Percentiles rank a stretch among this genome's conserved stretches.
These are phyloP conservation scores for Parasitella parasitica DNA, from an alignment of 371 early-diverging fungal species.

Conservation along the genomic window DNA sequence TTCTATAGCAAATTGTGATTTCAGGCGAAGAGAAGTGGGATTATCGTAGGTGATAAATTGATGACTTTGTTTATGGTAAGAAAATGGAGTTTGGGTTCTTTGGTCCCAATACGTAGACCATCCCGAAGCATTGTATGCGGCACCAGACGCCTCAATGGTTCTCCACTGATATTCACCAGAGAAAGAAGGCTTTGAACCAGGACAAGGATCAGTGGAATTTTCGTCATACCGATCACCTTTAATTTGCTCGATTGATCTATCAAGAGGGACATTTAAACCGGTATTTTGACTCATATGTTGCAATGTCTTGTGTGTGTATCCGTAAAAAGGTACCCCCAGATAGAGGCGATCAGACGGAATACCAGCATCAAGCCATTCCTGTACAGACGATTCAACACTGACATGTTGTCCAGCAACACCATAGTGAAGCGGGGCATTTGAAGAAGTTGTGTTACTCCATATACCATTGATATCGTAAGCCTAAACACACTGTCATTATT, in stretches of 20 bases:
- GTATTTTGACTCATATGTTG: not conserved
- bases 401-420: slow-evolving; percentile 6
- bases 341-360: slow-evolving; percentile 53
- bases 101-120: slow-evolving; percentile 40
- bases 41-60: slow-evolving; percentile 59
- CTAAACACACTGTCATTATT: slow-evolving; percentile 8
- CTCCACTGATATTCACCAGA: slow-evolving; percentile 31
- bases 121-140: slow-evolving; percentile 5
- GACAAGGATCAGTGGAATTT: slow-evolving; percentile 25
- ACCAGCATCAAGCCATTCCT: slow-evolving; percentile 57
- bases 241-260: slow-evolving; percentile 14
- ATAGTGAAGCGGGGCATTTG: slow-evolving; percentile 63
- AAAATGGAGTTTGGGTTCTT: slow-evolving; percentile 52
- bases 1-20: slow-evolving; percentile 41
- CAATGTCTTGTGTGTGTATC: slow-evolving; percentile 33
- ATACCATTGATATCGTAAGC: slow-evolving; percentile 43
- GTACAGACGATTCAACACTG: slow-evolving; percentile 31
- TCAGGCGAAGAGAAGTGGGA: slow-evolving; percentile 36
- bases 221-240: slow-evolving; percentile 28
- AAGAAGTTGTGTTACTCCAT: slow-evolving; percentile 37
- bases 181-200: slow-evolving; percentile 12
- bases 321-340: slow-evolving; percentile 64
- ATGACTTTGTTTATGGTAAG: slow-evolving; percentile 38
- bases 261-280: slow-evolving; percentile 8
- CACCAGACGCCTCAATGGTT: slow-evolving; percentile 6